Percentiles rank a stretch among this genome's conserved stretches.
Conservation (phyloP, 495 filamentous ascomycete genomes). For the Trichoderma reesei region DNA sequence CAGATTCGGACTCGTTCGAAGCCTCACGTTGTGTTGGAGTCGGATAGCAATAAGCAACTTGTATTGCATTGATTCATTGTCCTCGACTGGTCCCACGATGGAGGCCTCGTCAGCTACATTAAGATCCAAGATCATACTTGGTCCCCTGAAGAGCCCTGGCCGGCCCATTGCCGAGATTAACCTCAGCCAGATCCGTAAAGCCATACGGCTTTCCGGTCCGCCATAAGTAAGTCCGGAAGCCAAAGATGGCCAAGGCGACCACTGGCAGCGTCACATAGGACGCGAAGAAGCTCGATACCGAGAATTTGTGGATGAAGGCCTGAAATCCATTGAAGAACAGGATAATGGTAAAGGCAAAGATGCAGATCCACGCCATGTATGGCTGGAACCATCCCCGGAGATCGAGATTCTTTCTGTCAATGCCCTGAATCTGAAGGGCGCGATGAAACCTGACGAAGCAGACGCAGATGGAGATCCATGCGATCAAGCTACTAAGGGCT, state of each 20-base stretch:
- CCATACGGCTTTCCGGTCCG: not conserved
- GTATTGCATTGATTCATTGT: not conserved
- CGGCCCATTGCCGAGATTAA: not conserved
- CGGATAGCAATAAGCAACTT: not conserved
- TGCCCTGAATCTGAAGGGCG: not conserved
- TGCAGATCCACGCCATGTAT: slow-evolving; percentile 2
- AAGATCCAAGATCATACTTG: not conserved
- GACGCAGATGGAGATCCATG: not conserved
- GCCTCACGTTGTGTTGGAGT: not conserved
- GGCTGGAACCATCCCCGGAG: slow-evolving; percentile 3
- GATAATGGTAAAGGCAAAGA: not conserved
- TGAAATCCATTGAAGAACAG: not conserved
- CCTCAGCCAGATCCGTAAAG: not conserved
- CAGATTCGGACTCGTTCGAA: not conserved
- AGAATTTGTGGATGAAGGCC: not conserved
- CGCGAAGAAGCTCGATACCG: not conserved
- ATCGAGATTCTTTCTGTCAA: not conserved
- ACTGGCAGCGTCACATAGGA: not conserved
- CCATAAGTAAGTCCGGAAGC: not conserved
- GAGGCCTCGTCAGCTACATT: not conserved
- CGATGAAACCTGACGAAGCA: not conserved
- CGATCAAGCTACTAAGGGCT: not conserved
- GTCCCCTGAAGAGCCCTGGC: not conserved
- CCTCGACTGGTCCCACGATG: not conserved
- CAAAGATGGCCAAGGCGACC: not conserved